Evolutionary conservation across 306 rosid genomes (phyloP).

Genomic region (Pyrus pyrifolia): DNA sequence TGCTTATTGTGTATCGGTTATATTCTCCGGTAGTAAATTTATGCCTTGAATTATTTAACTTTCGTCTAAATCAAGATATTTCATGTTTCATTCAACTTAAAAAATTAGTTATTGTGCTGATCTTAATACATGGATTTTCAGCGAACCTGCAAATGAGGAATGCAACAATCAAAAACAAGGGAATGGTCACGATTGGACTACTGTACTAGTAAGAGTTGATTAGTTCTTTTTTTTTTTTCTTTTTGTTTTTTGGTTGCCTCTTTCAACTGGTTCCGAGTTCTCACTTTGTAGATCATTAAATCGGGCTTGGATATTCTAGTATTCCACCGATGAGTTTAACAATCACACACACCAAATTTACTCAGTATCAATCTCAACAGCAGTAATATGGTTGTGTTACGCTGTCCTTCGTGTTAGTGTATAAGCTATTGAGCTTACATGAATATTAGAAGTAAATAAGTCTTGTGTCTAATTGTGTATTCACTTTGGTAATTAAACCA

Average conservation of each 20-base stretch:
- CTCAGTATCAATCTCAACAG: neutral
- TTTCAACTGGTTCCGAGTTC: neutral
- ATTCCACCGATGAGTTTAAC: neutral
- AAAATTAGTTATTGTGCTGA: neutral
- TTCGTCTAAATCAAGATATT: neutral
- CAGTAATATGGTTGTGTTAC: neutral
- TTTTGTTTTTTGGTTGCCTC: neutral
- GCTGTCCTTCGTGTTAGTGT: neutral
- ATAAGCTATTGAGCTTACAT: no score
- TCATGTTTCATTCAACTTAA: neutral
- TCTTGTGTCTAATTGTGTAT: no score
- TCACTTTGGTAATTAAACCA: no score
- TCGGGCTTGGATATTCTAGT: neutral
- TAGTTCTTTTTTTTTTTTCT: neutral
- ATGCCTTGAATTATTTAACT: no score
- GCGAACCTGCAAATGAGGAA: constrained; percentile 61
- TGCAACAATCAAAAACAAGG: constrained; percentile 41
- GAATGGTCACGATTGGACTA: constrained; percentile 46
- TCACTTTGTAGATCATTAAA: neutral
- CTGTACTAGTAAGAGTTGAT: constrained; percentile 49
- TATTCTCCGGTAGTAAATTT: neutral
- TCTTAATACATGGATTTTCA: constrained; percentile 30
- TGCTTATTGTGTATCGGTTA: neutral
- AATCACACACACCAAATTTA: neutral
- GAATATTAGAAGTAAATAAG: no score